Evolutionary conservation across 2,329 filamentous ascomycete genomes (phyloP).

Genomic region (Cladorrhinum sp.): DNA sequence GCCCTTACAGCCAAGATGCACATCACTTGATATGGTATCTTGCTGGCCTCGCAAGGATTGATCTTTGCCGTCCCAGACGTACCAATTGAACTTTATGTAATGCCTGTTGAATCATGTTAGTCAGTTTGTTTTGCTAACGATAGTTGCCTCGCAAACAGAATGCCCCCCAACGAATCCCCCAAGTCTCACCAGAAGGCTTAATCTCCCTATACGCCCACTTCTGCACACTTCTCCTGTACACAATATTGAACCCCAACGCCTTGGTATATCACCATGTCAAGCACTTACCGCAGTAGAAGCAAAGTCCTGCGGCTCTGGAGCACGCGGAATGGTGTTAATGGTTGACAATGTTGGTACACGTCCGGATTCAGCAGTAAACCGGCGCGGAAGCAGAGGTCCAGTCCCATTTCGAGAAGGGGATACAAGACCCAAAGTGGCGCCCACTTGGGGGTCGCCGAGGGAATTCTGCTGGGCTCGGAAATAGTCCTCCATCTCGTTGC

Average conservation of each 20-base stretch:
- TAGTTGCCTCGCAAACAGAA: background rate
- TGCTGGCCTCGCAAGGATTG: background rate
- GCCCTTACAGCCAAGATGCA: background rate
- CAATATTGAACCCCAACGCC: background rate
- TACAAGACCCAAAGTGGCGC: constrained; percentile 55
- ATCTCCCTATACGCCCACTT: background rate
- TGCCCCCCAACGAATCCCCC: background rate
- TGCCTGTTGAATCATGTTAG: constrained; percentile 45
- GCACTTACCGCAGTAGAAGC: constrained; percentile 34
- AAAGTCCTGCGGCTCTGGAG: constrained; percentile 51
- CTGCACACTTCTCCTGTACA: background rate
- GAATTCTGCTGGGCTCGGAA: constrained; percentile 76
- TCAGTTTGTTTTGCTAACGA: constrained; percentile 5
- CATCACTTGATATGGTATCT: background rate
- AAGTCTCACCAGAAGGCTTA: constrained; percentile 4
- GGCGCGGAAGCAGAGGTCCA: constrained; percentile 65
- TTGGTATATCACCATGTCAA: background rate
- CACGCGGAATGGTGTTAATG: constrained; percentile 54
- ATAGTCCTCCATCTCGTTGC: constrained; percentile 65
- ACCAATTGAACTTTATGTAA: constrained; percentile 75
- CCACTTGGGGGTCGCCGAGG: constrained; percentile 71
- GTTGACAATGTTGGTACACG: constrained; percentile 72
- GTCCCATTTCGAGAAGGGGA: constrained; percentile 70
- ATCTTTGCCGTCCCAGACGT: constrained; percentile 39
- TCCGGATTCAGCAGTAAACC: constrained; percentile 90